Evolutionary conservation across 192 early-diverging fungal genomes (phyloP), one percentile per base, ranked within the genome.

Genomic region (Backusella luteola): DNA sequence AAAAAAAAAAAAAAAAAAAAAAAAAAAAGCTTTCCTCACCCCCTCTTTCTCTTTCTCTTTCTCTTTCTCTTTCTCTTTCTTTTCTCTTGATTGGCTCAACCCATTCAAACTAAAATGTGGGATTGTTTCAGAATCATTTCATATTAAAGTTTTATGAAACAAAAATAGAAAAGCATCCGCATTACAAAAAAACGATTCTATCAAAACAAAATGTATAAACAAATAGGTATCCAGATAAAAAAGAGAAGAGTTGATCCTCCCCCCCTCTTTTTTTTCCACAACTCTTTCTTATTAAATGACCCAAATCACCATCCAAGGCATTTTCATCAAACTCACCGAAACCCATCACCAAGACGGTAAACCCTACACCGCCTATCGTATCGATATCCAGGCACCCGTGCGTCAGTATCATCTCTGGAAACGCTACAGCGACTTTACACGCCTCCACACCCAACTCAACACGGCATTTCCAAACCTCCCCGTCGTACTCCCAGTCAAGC

Each of bases 401-500:
- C 86, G 92, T n/a, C 89, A 92, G 5, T 97, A 95, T 94, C 90
- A 85, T 1, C 88, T 96, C 19, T 94, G 92, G 91, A 94, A 93
- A 74, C 90, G 91, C 0, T 93, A 94, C 81, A 90, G 87, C 46
- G 95, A 96, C 71, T 98, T 98, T 81, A 87, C 90, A 52, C 76
- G 85, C 23, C 91, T 98, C 0, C 80, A 93, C 49, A 77, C 79
- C 21, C 90, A 89, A 46, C 87, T 94, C 9, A 34, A 77, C 1
- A 78, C 87, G 23, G 85, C 90, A 49, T 93, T 93, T 76, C 93
- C 93, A 56, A 75, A 85, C 4, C 73, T 88, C 0, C 84, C 92
- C 21, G 92, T 94, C 17, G 53, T 81, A 15, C 74, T 98, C 5
- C 96, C 96, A 0, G 85, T 86, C 44, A 96, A 96, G 69, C 87